These are phyloP conservation scores for Linnemannia schmuckeri DNA, from an alignment of 192 early-diverging fungal species.

Conservation along the genomic window DNA sequence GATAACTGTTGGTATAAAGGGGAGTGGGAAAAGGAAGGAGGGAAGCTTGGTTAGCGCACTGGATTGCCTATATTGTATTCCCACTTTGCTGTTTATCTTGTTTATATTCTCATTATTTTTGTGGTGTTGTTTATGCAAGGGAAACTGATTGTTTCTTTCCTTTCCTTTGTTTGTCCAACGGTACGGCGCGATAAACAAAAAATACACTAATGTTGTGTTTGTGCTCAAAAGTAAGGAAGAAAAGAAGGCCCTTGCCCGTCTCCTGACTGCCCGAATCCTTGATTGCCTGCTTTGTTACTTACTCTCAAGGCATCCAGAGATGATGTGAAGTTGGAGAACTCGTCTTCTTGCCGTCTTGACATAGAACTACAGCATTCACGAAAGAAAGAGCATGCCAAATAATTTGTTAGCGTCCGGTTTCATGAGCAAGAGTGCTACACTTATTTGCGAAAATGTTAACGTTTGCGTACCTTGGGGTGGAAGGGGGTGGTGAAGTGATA, in stretches of 20 bases:
- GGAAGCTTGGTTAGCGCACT: neutral
- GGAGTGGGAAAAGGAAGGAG: neutral
- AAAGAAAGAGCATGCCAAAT: neutral
- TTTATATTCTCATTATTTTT: no score
- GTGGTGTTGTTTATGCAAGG: neutral
- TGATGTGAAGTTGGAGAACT: slow-evolving; percentile 37
- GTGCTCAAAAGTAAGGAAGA: no score
- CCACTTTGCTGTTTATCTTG: neutral
- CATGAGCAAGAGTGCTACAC: no score
- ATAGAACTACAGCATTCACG: slow-evolving; percentile 21
- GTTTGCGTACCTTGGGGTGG: slow-evolving; percentile 38
- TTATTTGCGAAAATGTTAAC: neutral
- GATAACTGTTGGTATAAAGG: slow-evolving; percentile 10
- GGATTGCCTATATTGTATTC: neutral
- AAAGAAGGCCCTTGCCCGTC: neutral
- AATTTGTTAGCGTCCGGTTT: neutral
- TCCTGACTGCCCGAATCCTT: neutral
- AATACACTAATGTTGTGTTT: no score
- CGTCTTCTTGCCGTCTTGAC: slow-evolving; percentile 40
- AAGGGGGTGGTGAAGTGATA: slow-evolving; percentile 49
- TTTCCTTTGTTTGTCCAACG: neutral
- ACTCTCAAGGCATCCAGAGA: slow-evolving; percentile 51
- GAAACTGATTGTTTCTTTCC: neutral
- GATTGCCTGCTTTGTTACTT: slow-evolving; percentile 3
- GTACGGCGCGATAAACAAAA: no score